Evolutionary conservation across 192 early-diverging fungal genomes (phyloP).

Genomic region (Endogone sp.): DNA sequence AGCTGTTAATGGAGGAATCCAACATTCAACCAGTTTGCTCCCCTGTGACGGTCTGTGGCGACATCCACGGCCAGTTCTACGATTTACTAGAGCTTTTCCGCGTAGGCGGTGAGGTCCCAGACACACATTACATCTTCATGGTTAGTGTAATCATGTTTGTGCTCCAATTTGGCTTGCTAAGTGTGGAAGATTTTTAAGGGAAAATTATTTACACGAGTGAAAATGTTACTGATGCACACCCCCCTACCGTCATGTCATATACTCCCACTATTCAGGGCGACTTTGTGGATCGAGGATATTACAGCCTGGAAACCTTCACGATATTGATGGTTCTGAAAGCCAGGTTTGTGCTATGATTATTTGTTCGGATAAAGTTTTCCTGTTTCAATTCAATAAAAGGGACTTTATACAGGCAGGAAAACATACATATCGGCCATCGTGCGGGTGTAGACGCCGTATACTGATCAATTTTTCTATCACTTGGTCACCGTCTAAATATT

Average conservation of each 20-base stretch:
- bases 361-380: not conserved
- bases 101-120: constrained; percentile 92
- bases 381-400: no score
- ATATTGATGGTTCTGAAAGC: constrained; percentile 91
- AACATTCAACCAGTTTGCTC: constrained; percentile 96
- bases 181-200: not conserved
- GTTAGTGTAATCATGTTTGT: no score
- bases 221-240: constrained; percentile 4
- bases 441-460: no score
- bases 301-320: constrained; percentile 95
- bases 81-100: constrained; percentile 94
- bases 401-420: no score
- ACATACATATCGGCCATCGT: no score
- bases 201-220: no score
- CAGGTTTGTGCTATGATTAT: constrained; percentile 42
- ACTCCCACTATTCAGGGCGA: constrained; percentile 66
- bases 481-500: no score
- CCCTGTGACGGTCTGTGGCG: constrained; percentile 97
- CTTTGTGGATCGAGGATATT: constrained; percentile 98
- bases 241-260: no score
- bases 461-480: no score
- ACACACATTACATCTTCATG: constrained; percentile 98
- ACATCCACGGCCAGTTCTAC: constrained; percentile 98
- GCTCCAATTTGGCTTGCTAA: not conserved
- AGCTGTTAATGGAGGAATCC: constrained; percentile 96